Base-by-base conservation (phyloP, 192 early-diverging fungal species). In the Podila epicladia region DNA sequence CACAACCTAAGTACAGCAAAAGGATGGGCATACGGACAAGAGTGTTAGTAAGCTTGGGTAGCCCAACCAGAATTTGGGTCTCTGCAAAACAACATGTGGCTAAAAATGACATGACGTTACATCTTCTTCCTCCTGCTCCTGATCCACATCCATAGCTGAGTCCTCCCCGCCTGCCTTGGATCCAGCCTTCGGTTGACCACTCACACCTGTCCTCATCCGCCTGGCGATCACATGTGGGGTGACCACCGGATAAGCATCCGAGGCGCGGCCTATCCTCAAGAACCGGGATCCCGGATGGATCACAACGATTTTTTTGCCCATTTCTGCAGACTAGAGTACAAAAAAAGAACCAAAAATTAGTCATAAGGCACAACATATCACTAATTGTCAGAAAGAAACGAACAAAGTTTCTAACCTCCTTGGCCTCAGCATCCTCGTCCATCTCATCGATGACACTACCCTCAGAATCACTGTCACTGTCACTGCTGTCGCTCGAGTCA, bases 261-360 rank as follows among this genome's bases (percentile, higher is more conserved):
- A 93, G 8, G 95, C 93, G 17, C 90, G 78, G 31, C 95, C 95
- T n/a, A 97, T 90, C 48, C 94, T 86, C 57, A 97, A 83, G 77
- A 90, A 89, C 59, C 91, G 84, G 60, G 96, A 97, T 50, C 96
- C 96, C 4, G 96, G 91, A 51, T 97, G 94, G 64, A 97, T 94
- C 19, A 97, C 91, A 66, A 97, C 87, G 20, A 93, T 89, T 72
- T 95, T 92, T 13, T 80, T 80, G 45, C 77, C 77, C 24, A 55
- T 62, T 5, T 69, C 67, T 4, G 65, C 61, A 7, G 70, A 73
- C 71, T 86, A 79, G 66, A 11, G 22, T 5, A 5, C 4, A 11
- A 24, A 70, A 17, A 62, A 33, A 13, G 20, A 62, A 3, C 59
- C 20, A 20, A 22, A 15, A 53, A 22, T 24, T 19, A 26, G 22